Evolutionary conservation across 75 land plant genomes (phyloP).

Genomic region (Picea sitchensis): DNA sequence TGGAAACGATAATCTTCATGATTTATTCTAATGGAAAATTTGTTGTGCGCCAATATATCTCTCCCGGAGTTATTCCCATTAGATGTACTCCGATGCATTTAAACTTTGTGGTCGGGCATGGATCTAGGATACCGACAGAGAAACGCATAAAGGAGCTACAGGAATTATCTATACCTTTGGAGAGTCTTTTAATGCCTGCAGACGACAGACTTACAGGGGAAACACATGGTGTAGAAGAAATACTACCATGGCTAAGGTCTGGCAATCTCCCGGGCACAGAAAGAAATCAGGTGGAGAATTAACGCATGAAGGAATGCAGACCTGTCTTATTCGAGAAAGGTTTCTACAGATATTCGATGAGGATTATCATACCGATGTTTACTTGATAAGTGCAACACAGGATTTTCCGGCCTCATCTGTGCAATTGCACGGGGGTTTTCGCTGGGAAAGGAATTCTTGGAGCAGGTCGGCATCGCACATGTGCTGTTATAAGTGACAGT

Average conservation of each 20-base stretch:
- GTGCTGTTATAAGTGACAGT: slow-evolving; percentile 81
- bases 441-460: slow-evolving; percentile 73
- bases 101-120: slow-evolving; percentile 84
- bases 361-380: slow-evolving; percentile 82
- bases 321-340: slow-evolving; percentile 18
- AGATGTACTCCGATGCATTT: slow-evolving; percentile 47
- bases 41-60: too few relatives aligned
- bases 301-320: slow-evolving; percentile 31
- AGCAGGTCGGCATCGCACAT: slow-evolving; percentile 72
- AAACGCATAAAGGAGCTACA: slow-evolving; percentile 73
- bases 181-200: slow-evolving; percentile 27
- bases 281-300: slow-evolving; percentile 71
- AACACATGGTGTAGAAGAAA: slow-evolving; percentile 9
- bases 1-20: too few relatives aligned
- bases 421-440: slow-evolving; percentile 88
- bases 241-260: slow-evolving; percentile 69
- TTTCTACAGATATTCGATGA: slow-evolving; percentile 67
- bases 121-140: slow-evolving; percentile 87
- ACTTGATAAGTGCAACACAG: slow-evolving; percentile 81
- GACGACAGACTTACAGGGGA: slow-evolving; percentile 3
- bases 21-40: too few relatives aligned
- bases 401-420: slow-evolving; percentile 85
- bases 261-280: slow-evolving; percentile 90
- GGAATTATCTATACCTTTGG: slow-evolving; percentile 35
- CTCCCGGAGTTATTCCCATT: slow-evolving; percentile 22